Percentiles rank a stretch among this genome's conserved stretches.
These are phyloP conservation scores for Paraglomus brasilianum DNA, from an alignment of 192 early-diverging fungal species.

Conservation along the genomic window DNA sequence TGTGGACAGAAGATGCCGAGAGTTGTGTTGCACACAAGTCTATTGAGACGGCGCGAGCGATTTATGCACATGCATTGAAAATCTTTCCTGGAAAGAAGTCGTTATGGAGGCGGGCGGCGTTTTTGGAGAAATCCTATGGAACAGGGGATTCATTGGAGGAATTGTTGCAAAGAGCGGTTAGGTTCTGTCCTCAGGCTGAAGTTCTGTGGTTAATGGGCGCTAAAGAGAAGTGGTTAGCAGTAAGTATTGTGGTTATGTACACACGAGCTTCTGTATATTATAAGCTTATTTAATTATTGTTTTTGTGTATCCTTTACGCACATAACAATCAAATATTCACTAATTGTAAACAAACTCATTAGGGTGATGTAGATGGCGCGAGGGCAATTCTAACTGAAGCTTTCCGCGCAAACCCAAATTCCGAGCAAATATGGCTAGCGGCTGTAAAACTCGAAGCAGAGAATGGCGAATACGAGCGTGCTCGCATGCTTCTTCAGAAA, in stretches of 20 bases:
- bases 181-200: conserved; percentile 88
- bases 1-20: conserved; percentile 93
- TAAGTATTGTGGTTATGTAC: conserved; percentile 26
- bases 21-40: conserved; percentile 58
- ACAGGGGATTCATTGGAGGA: conserved; percentile 70
- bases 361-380: conserved; percentile 78
- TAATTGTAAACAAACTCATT: background rate
- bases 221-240: conserved; percentile 87
- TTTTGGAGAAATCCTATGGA: conserved; percentile 84
- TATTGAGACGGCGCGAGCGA: conserved; percentile 79
- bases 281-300: background rate
- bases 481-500: conserved; percentile 68
- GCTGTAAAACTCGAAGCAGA: conserved; percentile 97
- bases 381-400: conserved; percentile 82
- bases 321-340: background rate
- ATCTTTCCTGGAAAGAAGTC: conserved; percentile 74
- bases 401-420: conserved; percentile 86
- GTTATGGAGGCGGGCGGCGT: conserved; percentile 84
- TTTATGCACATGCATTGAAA: conserved; percentile 80
- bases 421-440: conserved; percentile 92
- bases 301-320: background rate
- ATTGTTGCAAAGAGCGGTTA: conserved; percentile 81
- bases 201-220: conserved; percentile 96
- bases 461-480: conserved; percentile 72
- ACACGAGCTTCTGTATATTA: background rate